Evolutionary conservation across 768 basidiomycete species (phyloP).

Genomic region (Suillus weaverae): DNA sequence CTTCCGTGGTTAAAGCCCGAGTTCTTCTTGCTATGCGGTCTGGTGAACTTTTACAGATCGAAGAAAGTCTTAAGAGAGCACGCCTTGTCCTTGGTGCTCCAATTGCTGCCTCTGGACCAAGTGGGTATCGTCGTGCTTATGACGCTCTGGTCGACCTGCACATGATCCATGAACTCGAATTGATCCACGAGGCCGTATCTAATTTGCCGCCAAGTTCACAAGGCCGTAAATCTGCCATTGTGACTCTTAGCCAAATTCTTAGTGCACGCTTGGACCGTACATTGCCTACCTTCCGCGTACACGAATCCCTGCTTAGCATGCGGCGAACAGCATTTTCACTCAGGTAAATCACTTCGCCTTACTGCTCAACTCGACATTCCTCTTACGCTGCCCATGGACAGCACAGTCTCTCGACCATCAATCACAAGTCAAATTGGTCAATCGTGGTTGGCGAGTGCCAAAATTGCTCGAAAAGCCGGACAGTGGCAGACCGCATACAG

Average conservation of each 20-base stretch:
- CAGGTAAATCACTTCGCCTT: slow-evolving; percentile 44
- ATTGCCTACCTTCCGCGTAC: slow-evolving; percentile 82
- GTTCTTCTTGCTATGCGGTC: slow-evolving; percentile 78
- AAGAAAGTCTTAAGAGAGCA: slow-evolving; percentile 57
- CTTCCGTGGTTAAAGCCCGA: slow-evolving; percentile 73
- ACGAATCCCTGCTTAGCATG: slow-evolving; percentile 89
- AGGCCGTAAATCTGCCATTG: slow-evolving; percentile 42
- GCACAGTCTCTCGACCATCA: slow-evolving; percentile 31
- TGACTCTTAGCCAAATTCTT: slow-evolving; percentile 40
- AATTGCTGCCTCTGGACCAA: slow-evolving; percentile 76
- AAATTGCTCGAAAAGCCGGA: slow-evolving; percentile 92
- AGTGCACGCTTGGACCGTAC: slow-evolving; percentile 70
- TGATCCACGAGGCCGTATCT: slow-evolving; percentile 51
- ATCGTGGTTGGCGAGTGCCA: slow-evolving; percentile 92
- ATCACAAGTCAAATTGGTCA: slow-evolving; percentile 67
- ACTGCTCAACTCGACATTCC: background rate
- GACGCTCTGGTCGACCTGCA: slow-evolving; percentile 86
- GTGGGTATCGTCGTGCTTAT: slow-evolving; percentile 85
- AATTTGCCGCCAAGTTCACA: slow-evolving; percentile 41
- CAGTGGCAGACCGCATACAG: slow-evolving; percentile 98
- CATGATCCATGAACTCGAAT: slow-evolving; percentile 80
- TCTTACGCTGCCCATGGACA: background rate
- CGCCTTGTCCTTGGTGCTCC: slow-evolving; percentile 74
- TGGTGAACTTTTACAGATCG: slow-evolving; percentile 46
- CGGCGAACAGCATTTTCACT: slow-evolving; percentile 80